A percentile compares a stretch with the other conserved stretches of the same genome.
Conservation (phyloP, 805 yeast genomes). For the Helenozyma rhizophorensis region DNA sequence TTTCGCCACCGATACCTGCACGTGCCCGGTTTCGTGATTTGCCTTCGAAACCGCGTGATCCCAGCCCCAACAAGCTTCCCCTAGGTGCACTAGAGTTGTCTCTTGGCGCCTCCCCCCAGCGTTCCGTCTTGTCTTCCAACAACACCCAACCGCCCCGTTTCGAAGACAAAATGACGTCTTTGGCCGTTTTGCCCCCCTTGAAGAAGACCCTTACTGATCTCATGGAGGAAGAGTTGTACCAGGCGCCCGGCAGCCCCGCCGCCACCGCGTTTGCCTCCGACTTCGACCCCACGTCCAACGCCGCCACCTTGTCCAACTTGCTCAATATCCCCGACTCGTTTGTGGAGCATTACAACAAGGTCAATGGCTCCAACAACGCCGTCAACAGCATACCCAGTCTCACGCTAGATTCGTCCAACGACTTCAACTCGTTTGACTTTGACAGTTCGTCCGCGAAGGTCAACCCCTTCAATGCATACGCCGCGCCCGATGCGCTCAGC, state of each 20-base stretch:
- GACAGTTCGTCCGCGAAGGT: conserved; percentile 9
- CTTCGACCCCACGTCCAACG: conserved; percentile 7
- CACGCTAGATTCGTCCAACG: conserved; percentile 5
- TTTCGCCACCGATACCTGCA: not conserved
- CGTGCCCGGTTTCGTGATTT: too few relatives aligned
- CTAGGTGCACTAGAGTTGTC: too few relatives aligned
- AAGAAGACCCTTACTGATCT: conserved; percentile 54
- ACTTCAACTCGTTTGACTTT: conserved; percentile 10
- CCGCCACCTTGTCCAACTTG: conserved; percentile 22
- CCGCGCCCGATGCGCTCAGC: conserved; percentile 32
- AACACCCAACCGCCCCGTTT: not conserved
- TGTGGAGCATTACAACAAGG: conserved; percentile 20
- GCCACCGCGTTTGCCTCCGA: conserved; percentile 5
- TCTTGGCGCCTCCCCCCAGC: not conserved
- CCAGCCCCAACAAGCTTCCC: too few relatives aligned
- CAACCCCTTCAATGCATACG: conserved; percentile 37
- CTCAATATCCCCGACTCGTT: conserved; percentile 31
- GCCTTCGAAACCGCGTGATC: too few relatives aligned
- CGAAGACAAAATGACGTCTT: conserved; percentile 39
- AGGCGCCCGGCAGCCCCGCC: conserved; percentile 13
- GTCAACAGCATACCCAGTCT: conserved; percentile 16
- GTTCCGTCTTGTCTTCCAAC: conserved; percentile 1
- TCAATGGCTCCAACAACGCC: conserved; percentile 13
- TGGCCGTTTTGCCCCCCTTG: conserved; percentile 45
- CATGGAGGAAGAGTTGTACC: conserved; percentile 57